Evolutionary conservation across 1,139 yeast species (phyloP).

Genomic region (Yamadazyma triangularis): DNA sequence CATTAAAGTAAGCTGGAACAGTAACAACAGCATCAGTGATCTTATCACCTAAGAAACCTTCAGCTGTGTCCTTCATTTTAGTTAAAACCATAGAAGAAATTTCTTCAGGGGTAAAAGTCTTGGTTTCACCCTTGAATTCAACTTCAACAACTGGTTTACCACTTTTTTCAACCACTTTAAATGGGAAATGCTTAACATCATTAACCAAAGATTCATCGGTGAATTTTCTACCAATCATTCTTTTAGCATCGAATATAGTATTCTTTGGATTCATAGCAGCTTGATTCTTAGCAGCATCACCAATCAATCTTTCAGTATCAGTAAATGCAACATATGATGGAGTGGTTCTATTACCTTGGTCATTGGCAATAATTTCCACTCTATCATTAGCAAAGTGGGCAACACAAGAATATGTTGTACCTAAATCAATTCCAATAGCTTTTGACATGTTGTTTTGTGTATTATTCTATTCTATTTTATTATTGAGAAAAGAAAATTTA

Average conservation of each 20-base stretch:
- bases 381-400: conserved; percentile 69
- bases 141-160: conserved; percentile 61
- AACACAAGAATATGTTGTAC: conserved; percentile 78
- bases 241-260: conserved; percentile 66
- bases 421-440: conserved; percentile 78
- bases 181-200: conserved; percentile 62
- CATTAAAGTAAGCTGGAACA: conserved; percentile 58
- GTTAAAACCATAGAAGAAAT: conserved; percentile 59
- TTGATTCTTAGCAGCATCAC: conserved; percentile 70
- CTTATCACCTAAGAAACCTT: conserved; percentile 52
- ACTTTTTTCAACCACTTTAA: conserved; percentile 50
- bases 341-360: conserved; percentile 69
- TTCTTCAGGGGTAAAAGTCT: conserved; percentile 62
- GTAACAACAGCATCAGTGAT: conserved; percentile 71
- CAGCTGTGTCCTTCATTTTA: conserved; percentile 67
- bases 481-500: too few relatives aligned
- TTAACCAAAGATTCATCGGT: conserved; percentile 51
- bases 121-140: conserved; percentile 62
- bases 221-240: conserved; percentile 65
- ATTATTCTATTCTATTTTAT: neutral
- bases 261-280: conserved; percentile 66
- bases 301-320: conserved; percentile 62
- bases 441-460: conserved; percentile 41
- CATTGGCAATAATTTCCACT: conserved; percentile 65
- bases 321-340: conserved; percentile 69